Evolutionary conservation across 2,329 filamentous ascomycete species (phyloP).

Genomic region (Cercospora zeina): DNA sequence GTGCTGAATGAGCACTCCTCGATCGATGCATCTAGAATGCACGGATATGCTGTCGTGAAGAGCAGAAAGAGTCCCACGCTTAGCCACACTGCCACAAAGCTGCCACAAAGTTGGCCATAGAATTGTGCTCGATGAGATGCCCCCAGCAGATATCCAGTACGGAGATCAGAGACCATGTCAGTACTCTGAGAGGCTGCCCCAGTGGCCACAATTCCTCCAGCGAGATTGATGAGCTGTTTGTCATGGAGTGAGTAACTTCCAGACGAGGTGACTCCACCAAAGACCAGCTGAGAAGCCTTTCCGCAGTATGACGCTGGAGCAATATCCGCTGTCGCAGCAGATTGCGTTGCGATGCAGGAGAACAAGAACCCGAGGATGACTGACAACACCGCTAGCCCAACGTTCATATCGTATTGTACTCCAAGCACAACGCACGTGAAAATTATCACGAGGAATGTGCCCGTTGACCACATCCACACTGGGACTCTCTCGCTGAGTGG

Average conservation of each 20-base stretch:
- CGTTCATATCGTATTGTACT: slow-evolving; percentile 56
- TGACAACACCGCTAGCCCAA: slow-evolving; percentile 57
- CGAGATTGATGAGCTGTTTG: slow-evolving; percentile 63
- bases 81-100: slow-evolving; percentile 62
- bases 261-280: slow-evolving; percentile 61
- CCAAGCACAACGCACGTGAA: slow-evolving; percentile 51
- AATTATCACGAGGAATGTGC: slow-evolving; percentile 44
- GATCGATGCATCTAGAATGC: slow-evolving; percentile 53
- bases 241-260: slow-evolving; percentile 50
- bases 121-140: slow-evolving; percentile 65
- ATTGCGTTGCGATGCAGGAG: slow-evolving; percentile 49
- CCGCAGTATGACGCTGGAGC: slow-evolving; percentile 57
- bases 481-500: slow-evolving; percentile 50
- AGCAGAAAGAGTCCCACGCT: slow-evolving; percentile 65
- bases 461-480: slow-evolving; percentile 54
- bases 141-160: slow-evolving; percentile 63
- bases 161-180: slow-evolving; percentile 62
- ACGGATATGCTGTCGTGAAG: slow-evolving; percentile 65
- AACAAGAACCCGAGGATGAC: slow-evolving; percentile 59
- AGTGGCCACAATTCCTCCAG: slow-evolving; percentile 53
- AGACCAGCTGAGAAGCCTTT: slow-evolving; percentile 66
- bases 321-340: slow-evolving; percentile 58
- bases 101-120: slow-evolving; percentile 63
- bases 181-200: slow-evolving; percentile 43
- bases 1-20: slow-evolving; percentile 59